Evolutionary conservation across 2,329 filamentous ascomycete species (phyloP).

Genomic region (Pseudocercospora ulei): DNA sequence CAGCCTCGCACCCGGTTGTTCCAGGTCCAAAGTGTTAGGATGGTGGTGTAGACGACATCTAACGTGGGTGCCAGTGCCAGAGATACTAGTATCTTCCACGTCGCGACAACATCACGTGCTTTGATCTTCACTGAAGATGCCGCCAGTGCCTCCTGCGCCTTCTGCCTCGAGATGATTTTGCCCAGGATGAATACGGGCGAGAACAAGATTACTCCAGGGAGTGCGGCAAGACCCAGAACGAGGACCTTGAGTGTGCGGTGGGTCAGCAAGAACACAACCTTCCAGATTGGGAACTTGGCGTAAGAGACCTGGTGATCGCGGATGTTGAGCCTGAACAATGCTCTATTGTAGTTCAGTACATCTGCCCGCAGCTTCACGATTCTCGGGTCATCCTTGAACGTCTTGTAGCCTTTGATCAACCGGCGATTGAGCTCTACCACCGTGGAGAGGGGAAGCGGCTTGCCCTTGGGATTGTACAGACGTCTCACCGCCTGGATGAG

Average conservation of each 20-base stretch:
- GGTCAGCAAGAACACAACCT: conserved; percentile 65
- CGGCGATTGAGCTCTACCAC: conserved; percentile 90
- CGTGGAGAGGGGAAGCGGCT: conserved; percentile 81
- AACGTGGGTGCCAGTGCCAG: conserved; percentile 71
- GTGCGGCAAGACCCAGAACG: conserved; percentile 65
- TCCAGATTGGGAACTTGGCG: conserved; percentile 67
- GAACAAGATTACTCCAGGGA: conserved; percentile 81
- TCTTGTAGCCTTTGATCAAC: conserved; percentile 80
- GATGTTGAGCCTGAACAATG: conserved; percentile 74
- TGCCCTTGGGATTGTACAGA: conserved; percentile 87
- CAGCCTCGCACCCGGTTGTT: conserved; percentile 73
- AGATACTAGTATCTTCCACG: conserved; percentile 87
- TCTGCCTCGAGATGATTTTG: conserved; percentile 70
- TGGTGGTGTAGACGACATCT: conserved; percentile 68
- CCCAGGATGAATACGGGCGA: conserved; percentile 77
- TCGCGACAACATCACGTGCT: conserved; percentile 80
- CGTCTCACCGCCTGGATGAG: conserved; percentile 87
- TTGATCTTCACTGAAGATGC: conserved; percentile 82
- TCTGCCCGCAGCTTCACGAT: conserved; percentile 65
- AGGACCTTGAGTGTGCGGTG: conserved; percentile 71
- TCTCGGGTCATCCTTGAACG: conserved; percentile 81
- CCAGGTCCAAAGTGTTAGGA: conserved; percentile 68
- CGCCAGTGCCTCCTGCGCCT: conserved; percentile 73
- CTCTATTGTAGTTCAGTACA: conserved; percentile 76
- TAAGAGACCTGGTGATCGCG: conserved; percentile 93